Percentiles rank a stretch among this genome's conserved stretches.
phyloP scores from a whole-genome alignment of 371 early-diverging fungal species.

The Syncephalastrum racemosum region DNA sequence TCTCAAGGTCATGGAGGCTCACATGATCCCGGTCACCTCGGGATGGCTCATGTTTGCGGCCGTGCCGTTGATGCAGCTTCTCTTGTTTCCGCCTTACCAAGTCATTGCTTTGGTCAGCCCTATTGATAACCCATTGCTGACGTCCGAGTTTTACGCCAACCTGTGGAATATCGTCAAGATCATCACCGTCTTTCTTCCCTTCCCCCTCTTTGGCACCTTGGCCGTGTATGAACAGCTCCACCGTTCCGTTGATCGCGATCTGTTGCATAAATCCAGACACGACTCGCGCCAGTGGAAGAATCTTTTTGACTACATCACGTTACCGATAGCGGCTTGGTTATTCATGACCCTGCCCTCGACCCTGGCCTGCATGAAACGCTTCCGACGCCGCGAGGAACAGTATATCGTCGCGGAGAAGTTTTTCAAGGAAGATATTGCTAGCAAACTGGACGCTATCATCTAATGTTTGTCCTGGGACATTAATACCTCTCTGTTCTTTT shows the following conservation, averaged over 20 bases:
- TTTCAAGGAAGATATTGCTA: slow-evolving; percentile 23
- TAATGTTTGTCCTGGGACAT: slow-evolving; percentile 1
- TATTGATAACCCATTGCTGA: slow-evolving; percentile 41
- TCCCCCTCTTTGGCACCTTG: slow-evolving; percentile 48
- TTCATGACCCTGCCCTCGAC: slow-evolving; percentile 59
- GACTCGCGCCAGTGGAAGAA: slow-evolving; percentile 45
- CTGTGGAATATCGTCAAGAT: slow-evolving; percentile 47
- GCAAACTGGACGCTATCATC: not conserved
- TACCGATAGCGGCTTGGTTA: slow-evolving; percentile 53
- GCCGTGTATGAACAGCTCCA: slow-evolving; percentile 52
- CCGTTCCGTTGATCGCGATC: slow-evolving; percentile 44
- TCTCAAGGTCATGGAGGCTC: slow-evolving; percentile 50
- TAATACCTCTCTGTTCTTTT: slow-evolving; percentile 5
- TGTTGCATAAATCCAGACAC: slow-evolving; percentile 31
- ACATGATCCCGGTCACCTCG: slow-evolving; percentile 53
- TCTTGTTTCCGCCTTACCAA: slow-evolving; percentile 42
- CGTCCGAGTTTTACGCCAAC: slow-evolving; percentile 41
- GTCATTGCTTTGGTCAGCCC: slow-evolving; percentile 34
- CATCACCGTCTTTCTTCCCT: slow-evolving; percentile 46
- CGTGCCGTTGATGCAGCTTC: slow-evolving; percentile 53
- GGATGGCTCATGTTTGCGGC: slow-evolving; percentile 63
- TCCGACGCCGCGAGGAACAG: slow-evolving; percentile 38
- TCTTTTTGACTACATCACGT: slow-evolving; percentile 42
- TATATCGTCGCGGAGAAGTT: slow-evolving; percentile 54
- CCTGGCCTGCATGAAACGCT: slow-evolving; percentile 46